These are phyloP conservation scores for Chaetomium sp. DNA, from an alignment of 2,329 filamentous ascomycete genomes.

Conservation along the genomic window DNA sequence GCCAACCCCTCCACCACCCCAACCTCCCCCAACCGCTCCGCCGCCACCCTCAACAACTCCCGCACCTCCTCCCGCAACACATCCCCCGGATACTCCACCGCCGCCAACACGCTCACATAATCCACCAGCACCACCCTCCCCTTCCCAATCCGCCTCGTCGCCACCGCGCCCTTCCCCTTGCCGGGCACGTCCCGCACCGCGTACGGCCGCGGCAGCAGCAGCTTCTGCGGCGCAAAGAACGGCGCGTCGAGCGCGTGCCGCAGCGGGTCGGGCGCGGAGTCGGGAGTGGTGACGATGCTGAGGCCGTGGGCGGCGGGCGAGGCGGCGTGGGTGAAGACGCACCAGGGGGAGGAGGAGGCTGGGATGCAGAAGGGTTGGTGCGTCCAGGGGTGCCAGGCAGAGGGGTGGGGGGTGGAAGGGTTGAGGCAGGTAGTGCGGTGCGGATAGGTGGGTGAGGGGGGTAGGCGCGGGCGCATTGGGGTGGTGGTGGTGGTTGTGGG, in stretches of 20 bases:
- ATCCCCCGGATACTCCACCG: conserved; percentile 39
- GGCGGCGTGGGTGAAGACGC: conserved; percentile 36
- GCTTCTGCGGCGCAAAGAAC: conserved; percentile 23
- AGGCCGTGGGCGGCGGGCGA: conserved; percentile 37
- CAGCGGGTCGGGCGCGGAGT: conserved; percentile 36
- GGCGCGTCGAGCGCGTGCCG: conserved; percentile 29
- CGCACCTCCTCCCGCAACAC: conserved; percentile 39
- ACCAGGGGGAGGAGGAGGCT: conserved; percentile 29
- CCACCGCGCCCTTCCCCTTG: conserved; percentile 41
- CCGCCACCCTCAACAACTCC: conserved; percentile 38
- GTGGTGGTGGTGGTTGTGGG: not conserved
- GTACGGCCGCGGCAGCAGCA: conserved; percentile 31
- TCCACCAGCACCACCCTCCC: conserved; percentile 40
- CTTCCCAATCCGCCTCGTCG: conserved; percentile 37
- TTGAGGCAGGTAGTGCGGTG: conserved; percentile 11
- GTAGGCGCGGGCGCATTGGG: conserved; percentile 3
- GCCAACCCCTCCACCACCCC: conserved; percentile 37
- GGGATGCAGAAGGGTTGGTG: conserved; percentile 34
- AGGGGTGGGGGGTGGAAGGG: conserved; percentile 10
- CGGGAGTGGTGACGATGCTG: conserved; percentile 43
- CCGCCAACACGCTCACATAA: conserved; percentile 39
- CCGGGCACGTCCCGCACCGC: conserved; percentile 37
- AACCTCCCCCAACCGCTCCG: conserved; percentile 37
- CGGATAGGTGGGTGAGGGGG: conserved; percentile 1
- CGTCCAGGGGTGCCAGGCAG: conserved; percentile 36